Evolutionary conservation across 179 eudicot genomes (phyloP).

Genomic region (Silene coronaria): DNA sequence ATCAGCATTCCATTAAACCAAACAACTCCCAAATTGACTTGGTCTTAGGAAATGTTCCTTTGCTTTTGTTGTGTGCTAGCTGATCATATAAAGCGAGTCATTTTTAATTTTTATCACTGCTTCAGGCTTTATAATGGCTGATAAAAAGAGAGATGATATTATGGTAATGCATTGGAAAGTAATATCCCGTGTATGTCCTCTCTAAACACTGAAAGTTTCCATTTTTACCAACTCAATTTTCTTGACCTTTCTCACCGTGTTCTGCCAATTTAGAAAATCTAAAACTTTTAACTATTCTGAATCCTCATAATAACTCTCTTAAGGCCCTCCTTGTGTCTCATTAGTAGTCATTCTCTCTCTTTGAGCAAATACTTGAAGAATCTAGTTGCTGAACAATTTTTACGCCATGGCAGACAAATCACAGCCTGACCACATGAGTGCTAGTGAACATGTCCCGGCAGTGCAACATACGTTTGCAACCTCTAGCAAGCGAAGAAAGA

Average conservation of each 20-base stretch:
- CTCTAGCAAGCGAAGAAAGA: constrained; percentile 42
- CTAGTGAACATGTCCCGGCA: constrained; percentile 30
- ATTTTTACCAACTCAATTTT: background rate
- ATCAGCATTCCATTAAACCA: background rate
- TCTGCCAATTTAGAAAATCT: background rate
- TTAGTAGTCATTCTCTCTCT: background rate
- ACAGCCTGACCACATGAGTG: constrained; percentile 24
- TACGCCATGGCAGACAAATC: constrained; percentile 40
- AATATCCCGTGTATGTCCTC: background rate
- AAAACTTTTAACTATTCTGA: background rate
- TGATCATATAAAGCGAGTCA: background rate
- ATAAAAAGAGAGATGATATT: background rate
- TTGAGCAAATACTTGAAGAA: background rate
- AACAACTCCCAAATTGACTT: background rate
- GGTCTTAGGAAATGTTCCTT: background rate
- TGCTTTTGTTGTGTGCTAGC: background rate
- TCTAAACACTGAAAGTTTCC: background rate
- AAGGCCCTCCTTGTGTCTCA: background rate
- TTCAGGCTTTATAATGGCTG: background rate
- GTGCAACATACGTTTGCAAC: constrained; percentile 36
- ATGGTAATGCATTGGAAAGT: background rate
- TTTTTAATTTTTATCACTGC: background rate
- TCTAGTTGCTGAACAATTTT: background rate
- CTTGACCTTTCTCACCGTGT: constrained; percentile 7
- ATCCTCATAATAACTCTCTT: background rate